Evolutionary conservation across 73 alveolate genomes (phyloP).

Genomic region (Paramecium tetraurelia): DNA sequence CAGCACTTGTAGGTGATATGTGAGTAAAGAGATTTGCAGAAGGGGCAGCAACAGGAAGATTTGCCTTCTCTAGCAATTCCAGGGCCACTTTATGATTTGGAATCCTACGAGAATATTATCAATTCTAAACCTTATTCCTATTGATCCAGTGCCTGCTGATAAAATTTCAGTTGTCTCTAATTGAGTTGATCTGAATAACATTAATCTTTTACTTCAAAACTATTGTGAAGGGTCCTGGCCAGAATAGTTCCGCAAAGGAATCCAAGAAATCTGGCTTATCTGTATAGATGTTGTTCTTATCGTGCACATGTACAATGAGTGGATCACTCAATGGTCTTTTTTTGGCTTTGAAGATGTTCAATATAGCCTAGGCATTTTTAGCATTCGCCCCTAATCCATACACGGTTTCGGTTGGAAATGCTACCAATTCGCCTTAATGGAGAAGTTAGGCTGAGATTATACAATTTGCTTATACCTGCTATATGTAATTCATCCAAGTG

Average conservation of each 20-base stretch:
- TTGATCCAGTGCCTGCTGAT: constrained; percentile 60
- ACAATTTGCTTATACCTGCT: not conserved
- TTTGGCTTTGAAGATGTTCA: constrained; percentile 83
- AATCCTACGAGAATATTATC: not conserved
- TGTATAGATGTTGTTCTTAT: constrained; percentile 87
- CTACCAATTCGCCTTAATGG: constrained; percentile 80
- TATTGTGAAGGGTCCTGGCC: constrained; percentile 99
- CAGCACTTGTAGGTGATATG: constrained; percentile 91
- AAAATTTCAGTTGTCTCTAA: constrained; percentile 61
- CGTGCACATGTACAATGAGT: constrained; percentile 84
- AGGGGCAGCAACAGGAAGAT: constrained; percentile 93
- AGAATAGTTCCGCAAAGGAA: constrained; percentile 78
- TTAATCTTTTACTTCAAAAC: constrained; percentile 61
- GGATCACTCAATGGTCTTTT: constrained; percentile 96
- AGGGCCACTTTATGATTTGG: constrained; percentile 82
- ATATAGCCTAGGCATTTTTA: constrained; percentile 85
- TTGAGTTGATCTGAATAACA: not conserved
- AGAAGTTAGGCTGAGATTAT: constrained; percentile 58
- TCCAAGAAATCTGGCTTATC: constrained; percentile 84
- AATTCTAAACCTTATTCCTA: constrained; percentile 17
- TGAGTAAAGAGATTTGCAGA: constrained; percentile 94
- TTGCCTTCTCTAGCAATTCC: constrained; percentile 71
- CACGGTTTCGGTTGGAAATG: constrained; percentile 98
- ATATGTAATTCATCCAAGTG: not conserved
- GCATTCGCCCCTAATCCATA: constrained; percentile 99